These are phyloP conservation scores for Starmerella vaccinii DNA, from an alignment of 805 yeast species.

Conservation along the genomic window DNA sequence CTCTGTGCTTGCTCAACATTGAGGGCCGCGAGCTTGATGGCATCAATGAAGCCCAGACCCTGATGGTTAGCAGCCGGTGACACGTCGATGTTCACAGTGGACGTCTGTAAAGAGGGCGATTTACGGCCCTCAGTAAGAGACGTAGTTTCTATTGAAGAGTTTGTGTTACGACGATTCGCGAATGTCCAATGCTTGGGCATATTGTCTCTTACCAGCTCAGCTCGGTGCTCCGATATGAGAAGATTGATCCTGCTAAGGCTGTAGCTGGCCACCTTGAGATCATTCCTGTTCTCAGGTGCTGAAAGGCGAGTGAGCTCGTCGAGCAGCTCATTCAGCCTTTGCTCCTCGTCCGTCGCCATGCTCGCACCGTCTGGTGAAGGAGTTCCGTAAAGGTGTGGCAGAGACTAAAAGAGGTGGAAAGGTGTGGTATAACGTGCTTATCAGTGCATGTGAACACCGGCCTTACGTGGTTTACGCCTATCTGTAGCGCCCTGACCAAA, in stretches of 20 bases:
- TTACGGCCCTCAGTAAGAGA: background rate
- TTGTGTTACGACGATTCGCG: background rate
- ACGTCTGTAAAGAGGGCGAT: slow-evolving; percentile 5
- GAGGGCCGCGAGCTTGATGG: slow-evolving; percentile 12
- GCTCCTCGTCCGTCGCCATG: slow-evolving; percentile 1
- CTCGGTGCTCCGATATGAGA: background rate
- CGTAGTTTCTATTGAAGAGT: background rate
- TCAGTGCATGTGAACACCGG: slow-evolving; percentile 3
- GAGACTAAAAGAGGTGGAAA: background rate
- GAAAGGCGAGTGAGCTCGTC: slow-evolving; percentile 2
- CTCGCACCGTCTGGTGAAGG: background rate
- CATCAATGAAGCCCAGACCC: slow-evolving; percentile 15
- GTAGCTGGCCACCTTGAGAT: background rate
- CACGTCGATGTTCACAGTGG: slow-evolving; percentile 11
- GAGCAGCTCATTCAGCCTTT: background rate
- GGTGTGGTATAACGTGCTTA: background rate
- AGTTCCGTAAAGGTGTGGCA: background rate
- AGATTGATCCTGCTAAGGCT: slow-evolving; percentile 1
- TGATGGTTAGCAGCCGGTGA: background rate
- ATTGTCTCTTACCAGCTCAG: background rate
- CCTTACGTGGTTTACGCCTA: background rate
- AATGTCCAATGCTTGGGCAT: background rate
- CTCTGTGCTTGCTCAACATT: slow-evolving; percentile 2
- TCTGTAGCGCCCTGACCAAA: background rate
- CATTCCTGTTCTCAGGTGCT: background rate